phyloP scores from a whole-genome alignment of 2,329 filamentous ascomycete genomes.

The Hymenoscyphus albidus region DNA sequence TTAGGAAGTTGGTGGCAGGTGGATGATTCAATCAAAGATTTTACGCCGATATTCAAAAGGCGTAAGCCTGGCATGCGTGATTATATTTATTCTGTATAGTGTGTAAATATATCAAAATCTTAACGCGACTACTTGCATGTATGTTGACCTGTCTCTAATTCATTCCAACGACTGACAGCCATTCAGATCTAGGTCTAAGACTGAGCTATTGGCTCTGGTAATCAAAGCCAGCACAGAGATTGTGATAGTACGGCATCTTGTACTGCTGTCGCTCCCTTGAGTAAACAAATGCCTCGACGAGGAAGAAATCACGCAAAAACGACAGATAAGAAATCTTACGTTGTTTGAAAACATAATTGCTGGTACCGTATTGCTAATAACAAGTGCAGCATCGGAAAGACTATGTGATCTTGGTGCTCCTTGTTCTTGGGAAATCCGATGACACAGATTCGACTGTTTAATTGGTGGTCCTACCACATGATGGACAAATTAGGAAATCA shows the following conservation, averaged over 20 bases:
- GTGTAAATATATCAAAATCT: conserved; percentile 1
- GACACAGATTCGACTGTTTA: neutral
- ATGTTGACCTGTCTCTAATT: neutral
- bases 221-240: neutral
- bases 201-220: neutral
- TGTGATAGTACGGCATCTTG: neutral
- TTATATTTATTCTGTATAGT: conserved; percentile 1
- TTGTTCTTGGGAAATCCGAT: neutral
- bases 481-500: neutral
- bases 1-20: neutral
- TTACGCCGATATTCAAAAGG: neutral
- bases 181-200: neutral
- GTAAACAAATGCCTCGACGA: neutral
- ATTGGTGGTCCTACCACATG: neutral
- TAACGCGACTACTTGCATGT: neutral
- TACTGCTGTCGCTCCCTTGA: neutral
- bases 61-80: neutral
- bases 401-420: neutral
- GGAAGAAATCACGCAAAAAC: neutral
- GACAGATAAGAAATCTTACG: neutral
- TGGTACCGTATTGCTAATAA: neutral
- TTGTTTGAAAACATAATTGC: neutral
- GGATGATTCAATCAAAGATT: conserved; percentile 1
- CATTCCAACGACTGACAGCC: neutral
- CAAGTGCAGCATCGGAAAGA: neutral